phyloP scores from a whole-genome alignment of 441 rosid genomes.

The Manihot esculenta region DNA sequence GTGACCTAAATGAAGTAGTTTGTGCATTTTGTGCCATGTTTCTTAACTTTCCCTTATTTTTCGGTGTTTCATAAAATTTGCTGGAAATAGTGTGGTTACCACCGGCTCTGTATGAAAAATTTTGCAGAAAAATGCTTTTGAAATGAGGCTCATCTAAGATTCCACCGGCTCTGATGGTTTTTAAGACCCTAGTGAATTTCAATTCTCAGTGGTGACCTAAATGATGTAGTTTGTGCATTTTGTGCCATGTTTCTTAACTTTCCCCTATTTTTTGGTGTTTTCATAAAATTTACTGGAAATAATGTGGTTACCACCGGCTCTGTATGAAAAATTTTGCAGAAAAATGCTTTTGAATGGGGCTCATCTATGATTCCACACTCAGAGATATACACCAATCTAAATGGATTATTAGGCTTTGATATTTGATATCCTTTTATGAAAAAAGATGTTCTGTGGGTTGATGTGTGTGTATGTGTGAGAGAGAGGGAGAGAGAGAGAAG shows the following conservation, averaged over 20 bases:
- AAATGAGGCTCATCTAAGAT: conserved; percentile 76
- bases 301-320: not conserved
- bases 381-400: conserved; percentile 28
- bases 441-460: not conserved
- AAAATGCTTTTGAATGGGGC: conserved; percentile 97
- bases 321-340: conserved; percentile 41
- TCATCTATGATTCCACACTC: conserved; percentile 78
- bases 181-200: too few species aligned
- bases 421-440: not conserved
- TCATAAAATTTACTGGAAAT: not conserved
- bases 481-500: too few species aligned
- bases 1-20: not conserved
- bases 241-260: not conserved
- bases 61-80: not conserved
- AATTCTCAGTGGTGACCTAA: not conserved
- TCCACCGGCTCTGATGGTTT: too few species aligned
- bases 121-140: conserved; percentile 91
- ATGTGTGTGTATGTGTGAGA: not conserved
- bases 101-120: not conserved
- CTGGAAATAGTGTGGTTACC: not conserved
- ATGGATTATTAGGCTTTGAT: too few species aligned
- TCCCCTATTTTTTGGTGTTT: not conserved
- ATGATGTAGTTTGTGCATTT: not conserved
- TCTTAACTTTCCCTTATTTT: not conserved
- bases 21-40: not conserved